Percentiles rank a stretch among this genome's conserved stretches.
Evolutionary conservation across 1,139 yeast species (phyloP).

Genomic region (Pichia sp.): DNA sequence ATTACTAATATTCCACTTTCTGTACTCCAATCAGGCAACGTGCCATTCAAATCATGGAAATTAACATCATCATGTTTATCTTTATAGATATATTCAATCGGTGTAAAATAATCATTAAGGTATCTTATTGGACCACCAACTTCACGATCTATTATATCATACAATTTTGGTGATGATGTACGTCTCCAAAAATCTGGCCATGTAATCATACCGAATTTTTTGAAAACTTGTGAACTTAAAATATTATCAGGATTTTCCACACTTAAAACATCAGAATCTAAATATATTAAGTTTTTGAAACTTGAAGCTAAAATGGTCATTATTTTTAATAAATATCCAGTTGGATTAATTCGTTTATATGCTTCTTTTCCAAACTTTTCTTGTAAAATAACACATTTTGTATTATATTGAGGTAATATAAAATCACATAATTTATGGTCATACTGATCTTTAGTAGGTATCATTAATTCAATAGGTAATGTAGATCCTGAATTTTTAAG

Average conservation of each 20-base stretch:
- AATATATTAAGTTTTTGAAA: slow-evolving; percentile 52
- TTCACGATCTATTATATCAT: slow-evolving; percentile 43
- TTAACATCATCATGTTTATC: slow-evolving; percentile 21
- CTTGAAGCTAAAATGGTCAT: slow-evolving; percentile 54
- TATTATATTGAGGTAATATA: slow-evolving; percentile 39
- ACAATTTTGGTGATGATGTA: slow-evolving; percentile 52
- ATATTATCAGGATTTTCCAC: slow-evolving; percentile 48
- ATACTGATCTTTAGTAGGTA: slow-evolving; percentile 44
- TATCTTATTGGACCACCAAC: slow-evolving; percentile 30
- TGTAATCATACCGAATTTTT: slow-evolving; percentile 36
- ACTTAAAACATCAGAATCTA: slow-evolving; percentile 66
- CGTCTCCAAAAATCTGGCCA: slow-evolving; percentile 77
- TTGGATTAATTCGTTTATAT: slow-evolving; percentile 27
- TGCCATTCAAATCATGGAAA: slow-evolving; percentile 49
- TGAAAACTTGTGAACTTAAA: slow-evolving; percentile 34
- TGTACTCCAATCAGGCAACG: slow-evolving; percentile 55
- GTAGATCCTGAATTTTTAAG: slow-evolving; percentile 46
- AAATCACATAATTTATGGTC: slow-evolving; percentile 42
- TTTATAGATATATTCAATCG: slow-evolving; percentile 5
- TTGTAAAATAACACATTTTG: slow-evolving; percentile 34
- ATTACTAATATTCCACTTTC: slow-evolving; percentile 56
- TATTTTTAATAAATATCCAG: slow-evolving; percentile 59
- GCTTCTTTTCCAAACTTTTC: slow-evolving; percentile 22
- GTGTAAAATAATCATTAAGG: slow-evolving; percentile 23
- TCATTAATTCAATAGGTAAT: slow-evolving; percentile 53